Evolutionary conservation across 2,329 filamentous ascomycete species (phyloP).

Genomic region (Epichloe baconii): DNA sequence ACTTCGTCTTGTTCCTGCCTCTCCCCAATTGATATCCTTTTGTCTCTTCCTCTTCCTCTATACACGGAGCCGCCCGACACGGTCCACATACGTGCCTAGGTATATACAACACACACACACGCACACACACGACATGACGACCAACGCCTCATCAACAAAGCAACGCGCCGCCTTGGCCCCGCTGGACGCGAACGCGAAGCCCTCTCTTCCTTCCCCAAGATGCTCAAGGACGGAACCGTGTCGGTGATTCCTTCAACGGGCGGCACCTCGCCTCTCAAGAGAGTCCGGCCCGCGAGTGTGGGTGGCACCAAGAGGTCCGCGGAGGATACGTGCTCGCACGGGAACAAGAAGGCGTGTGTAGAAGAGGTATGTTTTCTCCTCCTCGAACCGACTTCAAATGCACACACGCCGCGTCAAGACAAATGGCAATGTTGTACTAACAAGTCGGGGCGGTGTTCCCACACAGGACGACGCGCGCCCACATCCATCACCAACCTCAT

Average conservation of each 20-base stretch:
- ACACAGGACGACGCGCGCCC: slow-evolving; percentile 3
- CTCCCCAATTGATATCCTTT: background rate
- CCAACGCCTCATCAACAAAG: slow-evolving; percentile 24
- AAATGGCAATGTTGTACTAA: slow-evolving; percentile 5
- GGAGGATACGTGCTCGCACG: slow-evolving; percentile 11
- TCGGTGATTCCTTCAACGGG: background rate
- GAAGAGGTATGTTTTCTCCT: slow-evolving; percentile 16
- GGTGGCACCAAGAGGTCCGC: slow-evolving; percentile 15
- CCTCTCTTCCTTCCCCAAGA: slow-evolving; percentile 13
- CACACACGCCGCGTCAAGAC: background rate
- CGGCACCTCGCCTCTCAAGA: slow-evolving; percentile 8
- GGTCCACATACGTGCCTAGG: background rate
- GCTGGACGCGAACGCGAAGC: slow-evolving; percentile 31
- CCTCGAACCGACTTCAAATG: background rate
- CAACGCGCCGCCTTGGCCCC: slow-evolving; percentile 36
- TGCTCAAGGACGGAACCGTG: slow-evolving; percentile 5
- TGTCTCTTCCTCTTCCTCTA: background rate
- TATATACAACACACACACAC: background rate
- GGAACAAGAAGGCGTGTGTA: slow-evolving; percentile 21
- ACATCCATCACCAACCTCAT: slow-evolving; percentile 16
- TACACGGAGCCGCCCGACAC: background rate
- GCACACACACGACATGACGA: background rate
- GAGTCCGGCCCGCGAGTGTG: background rate
- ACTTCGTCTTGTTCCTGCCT: background rate
- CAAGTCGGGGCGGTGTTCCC: background rate